Evolutionary conservation across 139 green algal species (phyloP), one percentile per base, ranked within the genome.

Genomic region (Pseudopediastrum boryanum): DNA sequence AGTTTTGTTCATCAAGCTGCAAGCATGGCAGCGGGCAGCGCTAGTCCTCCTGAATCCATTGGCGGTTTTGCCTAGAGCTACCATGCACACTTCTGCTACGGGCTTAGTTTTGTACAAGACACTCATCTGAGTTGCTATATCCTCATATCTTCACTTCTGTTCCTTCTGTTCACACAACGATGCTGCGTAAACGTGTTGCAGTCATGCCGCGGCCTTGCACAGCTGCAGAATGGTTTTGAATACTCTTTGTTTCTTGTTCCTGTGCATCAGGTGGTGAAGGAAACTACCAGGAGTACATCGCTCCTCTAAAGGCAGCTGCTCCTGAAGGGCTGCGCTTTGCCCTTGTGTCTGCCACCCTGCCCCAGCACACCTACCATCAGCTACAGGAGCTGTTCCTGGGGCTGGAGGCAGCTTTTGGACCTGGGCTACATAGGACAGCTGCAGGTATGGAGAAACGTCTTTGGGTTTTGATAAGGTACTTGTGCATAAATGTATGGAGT

Each of bases 381-480:
- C 78, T 95, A 54, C 68, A 82, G 69, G 71, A 78, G 42, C 54
- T 81, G 33, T 96, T 94, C 81, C 82, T 85, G 0, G 88, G 90
- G 10, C 63, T 97, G 25, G 33, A 75, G 29, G 56, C 89, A 0
- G 88, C 88, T 3, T 78, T 94, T 16, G 94, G 94, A 2, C 94
- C 94, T 0, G 93, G 94, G 19, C 83, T 98, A 83, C 94, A 98
- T 82, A 83, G 93, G 31, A 93, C 88, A 0, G 86, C 91, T 8
- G 80, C 91, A 62, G 92, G 92, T 92, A 81, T 54, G 27, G 6
- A 16, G 21, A 10, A 71, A 39, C 4, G 12, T 3, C n/a, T 7
- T 7, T 10, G 21, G 62, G 27, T n/a, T 25, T n/a, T 42, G 50
- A 2, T 23, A 29, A 36, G 2, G 2, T 58, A n/a, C n/a, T n/a